phyloP scores from a whole-genome alignment of 2,329 filamentous ascomycete genomes.

The Chaetomiaceae sp. region DNA sequence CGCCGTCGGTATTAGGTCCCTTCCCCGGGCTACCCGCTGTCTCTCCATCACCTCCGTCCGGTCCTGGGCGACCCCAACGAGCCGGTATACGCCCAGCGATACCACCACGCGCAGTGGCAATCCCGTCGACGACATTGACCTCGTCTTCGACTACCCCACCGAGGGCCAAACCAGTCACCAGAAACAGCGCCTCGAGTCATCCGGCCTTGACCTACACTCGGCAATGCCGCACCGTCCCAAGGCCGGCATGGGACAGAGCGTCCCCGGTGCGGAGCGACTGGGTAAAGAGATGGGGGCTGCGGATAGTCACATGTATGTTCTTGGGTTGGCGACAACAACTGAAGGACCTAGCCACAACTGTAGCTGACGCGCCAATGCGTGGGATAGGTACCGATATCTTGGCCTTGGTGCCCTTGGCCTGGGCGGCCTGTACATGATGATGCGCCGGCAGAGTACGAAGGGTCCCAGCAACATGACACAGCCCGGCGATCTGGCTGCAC shows the following conservation, averaged over 20 bases:
- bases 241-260: neutral
- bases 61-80: conserved; percentile 9
- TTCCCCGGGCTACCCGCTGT: neutral
- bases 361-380: too few species aligned
- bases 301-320: too few species aligned
- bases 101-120: neutral
- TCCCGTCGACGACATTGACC: conserved; percentile 23
- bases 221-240: conserved; percentile 12
- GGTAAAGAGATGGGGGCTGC: conserved; percentile 17
- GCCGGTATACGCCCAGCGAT: neutral
- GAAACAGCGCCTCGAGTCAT: conserved; percentile 8
- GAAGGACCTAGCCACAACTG: too few species aligned
- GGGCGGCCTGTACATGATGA: conserved; percentile 19
- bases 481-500: neutral
- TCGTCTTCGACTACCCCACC: conserved; percentile 23
- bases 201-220: conserved; percentile 12
- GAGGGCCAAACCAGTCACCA: conserved; percentile 19
- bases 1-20: neutral
- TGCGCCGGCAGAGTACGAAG: conserved; percentile 7
- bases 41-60: conserved; percentile 15
- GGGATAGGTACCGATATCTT: conserved; percentile 14
- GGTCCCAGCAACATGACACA: neutral
- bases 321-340: too few species aligned
- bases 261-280: neutral
- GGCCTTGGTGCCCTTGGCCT: conserved; percentile 16